phyloP scores from a whole-genome alignment of 306 rosid species.

The Vigna reflexopilosa region DNA sequence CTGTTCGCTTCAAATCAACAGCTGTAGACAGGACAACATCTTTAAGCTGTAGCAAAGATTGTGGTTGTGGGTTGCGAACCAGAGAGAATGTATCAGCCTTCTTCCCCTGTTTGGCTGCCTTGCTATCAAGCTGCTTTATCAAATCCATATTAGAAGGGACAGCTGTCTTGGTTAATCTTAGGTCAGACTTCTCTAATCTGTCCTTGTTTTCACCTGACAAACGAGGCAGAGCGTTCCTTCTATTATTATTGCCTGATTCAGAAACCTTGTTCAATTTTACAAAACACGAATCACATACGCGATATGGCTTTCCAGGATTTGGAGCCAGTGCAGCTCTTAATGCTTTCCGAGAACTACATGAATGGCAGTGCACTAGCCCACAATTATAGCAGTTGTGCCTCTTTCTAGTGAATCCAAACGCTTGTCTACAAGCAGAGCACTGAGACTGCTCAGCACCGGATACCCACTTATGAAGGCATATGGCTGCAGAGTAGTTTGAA shows the following conservation, averaged over 20 bases:
- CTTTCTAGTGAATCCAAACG: constrained; percentile 95
- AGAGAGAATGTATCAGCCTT: constrained; percentile 89
- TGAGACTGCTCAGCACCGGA: constrained; percentile 98
- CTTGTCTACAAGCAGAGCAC: constrained; percentile 98
- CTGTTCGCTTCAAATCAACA: constrained; percentile 77
- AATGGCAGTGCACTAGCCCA: constrained; percentile 99
- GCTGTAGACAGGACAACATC: constrained; percentile 87
- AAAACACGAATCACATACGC: constrained; percentile 92
- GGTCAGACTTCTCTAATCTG: constrained; percentile 84
- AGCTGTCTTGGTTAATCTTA: constrained; percentile 64
- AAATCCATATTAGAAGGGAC: constrained; percentile 88
- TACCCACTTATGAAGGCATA: constrained; percentile 98
- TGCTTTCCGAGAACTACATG: constrained; percentile 96
- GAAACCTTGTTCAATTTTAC: constrained; percentile 82
- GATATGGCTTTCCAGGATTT: constrained; percentile 83
- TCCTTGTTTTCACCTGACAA: constrained; percentile 95
- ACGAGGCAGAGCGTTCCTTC: constrained; percentile 80
- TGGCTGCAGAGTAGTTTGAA: constrained; percentile 87
- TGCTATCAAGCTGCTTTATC: constrained; percentile 93
- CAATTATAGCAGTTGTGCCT: constrained; percentile 99
- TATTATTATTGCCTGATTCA: constrained; percentile 63
- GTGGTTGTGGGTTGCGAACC: constrained; percentile 78
- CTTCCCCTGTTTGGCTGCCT: constrained; percentile 97
- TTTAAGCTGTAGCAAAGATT: constrained; percentile 88
- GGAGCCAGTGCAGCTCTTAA: constrained; percentile 95